Percentiles rank a stretch among this genome's conserved stretches.
These are phyloP conservation scores for Leccinum griseonigrum DNA, from an alignment of 1,284 basidiomycete species.

Conservation along the genomic window DNA sequence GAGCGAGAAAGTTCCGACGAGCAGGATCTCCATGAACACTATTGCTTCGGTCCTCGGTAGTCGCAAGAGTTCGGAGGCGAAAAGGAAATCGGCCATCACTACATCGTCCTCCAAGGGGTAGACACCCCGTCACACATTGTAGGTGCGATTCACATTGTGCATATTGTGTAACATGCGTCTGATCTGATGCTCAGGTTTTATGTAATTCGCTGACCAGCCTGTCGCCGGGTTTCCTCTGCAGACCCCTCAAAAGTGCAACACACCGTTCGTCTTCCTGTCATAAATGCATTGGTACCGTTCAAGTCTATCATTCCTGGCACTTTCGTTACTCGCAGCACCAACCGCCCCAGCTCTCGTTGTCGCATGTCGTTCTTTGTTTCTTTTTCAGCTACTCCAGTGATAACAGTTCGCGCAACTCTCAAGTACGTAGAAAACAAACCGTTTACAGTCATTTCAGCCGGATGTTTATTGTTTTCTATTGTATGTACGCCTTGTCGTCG, in stretches of 20 bases:
- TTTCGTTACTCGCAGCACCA: slow-evolving; percentile 6
- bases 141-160: slow-evolving; percentile 3
- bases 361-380: slow-evolving; percentile 7
- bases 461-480: slow-evolving; percentile 19
- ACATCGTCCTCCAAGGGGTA: slow-evolving; percentile 29
- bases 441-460: slow-evolving; percentile 12
- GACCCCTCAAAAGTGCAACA: slow-evolving; percentile 3
- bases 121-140: neutral
- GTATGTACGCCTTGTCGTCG: slow-evolving; percentile 17
- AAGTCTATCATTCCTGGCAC: slow-evolving; percentile 8
- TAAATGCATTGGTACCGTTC: neutral
- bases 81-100: slow-evolving; percentile 27
- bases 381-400: slow-evolving; percentile 1
- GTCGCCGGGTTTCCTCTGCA: neutral
- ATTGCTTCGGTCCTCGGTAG: slow-evolving; percentile 25
- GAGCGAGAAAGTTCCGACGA: slow-evolving; percentile 27
- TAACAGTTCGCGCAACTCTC: neutral
- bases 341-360: slow-evolving; percentile 1
- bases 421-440: slow-evolving; percentile 14
- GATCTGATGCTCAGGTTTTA: slow-evolving; percentile 5
- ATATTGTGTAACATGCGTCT: neutral
- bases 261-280: neutral
- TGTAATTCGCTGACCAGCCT: neutral
- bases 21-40: slow-evolving; percentile 31
- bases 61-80: slow-evolving; percentile 31